These are phyloP conservation scores for Tetrahymena malaccensis DNA, from an alignment of 73 alveolate species.

Conservation along the genomic window DNA sequence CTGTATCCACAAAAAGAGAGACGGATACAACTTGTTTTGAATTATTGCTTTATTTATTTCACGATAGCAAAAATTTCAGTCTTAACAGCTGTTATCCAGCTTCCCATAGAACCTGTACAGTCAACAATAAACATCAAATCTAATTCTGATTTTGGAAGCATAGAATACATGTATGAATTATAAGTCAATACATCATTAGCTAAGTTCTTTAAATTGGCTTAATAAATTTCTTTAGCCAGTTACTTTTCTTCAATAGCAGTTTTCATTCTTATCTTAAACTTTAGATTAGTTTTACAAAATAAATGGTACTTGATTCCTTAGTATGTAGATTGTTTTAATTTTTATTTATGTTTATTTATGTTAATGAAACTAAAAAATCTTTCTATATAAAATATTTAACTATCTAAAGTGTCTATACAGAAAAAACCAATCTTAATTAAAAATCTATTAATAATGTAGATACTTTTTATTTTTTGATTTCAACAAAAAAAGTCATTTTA, in stretches of 20 bases:
- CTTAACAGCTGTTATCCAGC: slow-evolving; percentile 47
- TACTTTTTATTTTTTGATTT: neutral
- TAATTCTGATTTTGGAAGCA: neutral
- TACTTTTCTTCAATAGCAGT: neutral
- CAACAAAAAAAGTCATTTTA: too few relatives aligned
- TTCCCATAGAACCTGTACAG: slow-evolving; percentile 64
- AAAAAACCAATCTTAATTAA: too few relatives aligned
- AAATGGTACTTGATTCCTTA: neutral
- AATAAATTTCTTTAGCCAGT: neutral
- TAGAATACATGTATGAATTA: neutral
- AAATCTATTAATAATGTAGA: neutral
- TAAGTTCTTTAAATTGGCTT: neutral
- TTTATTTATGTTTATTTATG: neutral
- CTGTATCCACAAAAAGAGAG: slow-evolving; percentile 58
- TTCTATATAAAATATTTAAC: too few relatives aligned
- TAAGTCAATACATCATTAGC: neutral
- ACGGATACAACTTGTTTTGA: slow-evolving; percentile 37
- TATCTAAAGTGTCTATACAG: neutral
- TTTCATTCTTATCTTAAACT: neutral
- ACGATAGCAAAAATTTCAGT: slow-evolving; percentile 26
- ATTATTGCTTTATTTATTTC: slow-evolving; percentile 24
- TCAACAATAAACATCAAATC: slow-evolving; percentile 55
- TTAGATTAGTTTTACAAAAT: neutral
- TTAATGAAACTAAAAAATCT: too few relatives aligned
- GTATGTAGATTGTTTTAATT: neutral